Evolutionary conservation across 2,329 filamentous ascomycete species (phyloP).

Genomic region (Colletotrichum destructivum): DNA sequence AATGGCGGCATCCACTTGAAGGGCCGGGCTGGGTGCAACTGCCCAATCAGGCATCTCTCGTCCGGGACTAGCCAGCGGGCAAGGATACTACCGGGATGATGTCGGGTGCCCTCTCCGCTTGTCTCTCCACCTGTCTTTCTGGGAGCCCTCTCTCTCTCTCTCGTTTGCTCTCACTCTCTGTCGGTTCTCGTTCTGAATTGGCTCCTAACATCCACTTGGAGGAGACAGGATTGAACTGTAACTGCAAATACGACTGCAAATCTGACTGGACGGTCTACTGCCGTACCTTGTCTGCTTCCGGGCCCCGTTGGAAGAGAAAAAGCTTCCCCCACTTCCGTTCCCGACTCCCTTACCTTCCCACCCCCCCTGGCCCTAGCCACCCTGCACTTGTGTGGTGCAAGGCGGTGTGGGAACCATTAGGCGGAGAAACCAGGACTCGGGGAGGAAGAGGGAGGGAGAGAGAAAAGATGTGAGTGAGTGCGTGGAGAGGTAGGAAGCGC

Average conservation of each 20-base stretch:
- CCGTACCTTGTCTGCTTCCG: constrained; percentile 29
- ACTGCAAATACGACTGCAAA: constrained; percentile 6
- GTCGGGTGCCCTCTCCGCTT: constrained; percentile 25
- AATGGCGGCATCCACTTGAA: constrained; percentile 58
- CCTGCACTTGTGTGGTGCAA: constrained; percentile 36
- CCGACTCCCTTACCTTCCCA: constrained; percentile 29
- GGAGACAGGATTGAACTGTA: constrained; percentile 1
- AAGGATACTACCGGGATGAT: constrained; percentile 54
- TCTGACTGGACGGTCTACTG: background rate
- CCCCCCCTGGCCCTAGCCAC: constrained; percentile 17
- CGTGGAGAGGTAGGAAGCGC: background rate
- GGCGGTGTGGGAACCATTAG: constrained; percentile 36
- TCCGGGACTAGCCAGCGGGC: constrained; percentile 63
- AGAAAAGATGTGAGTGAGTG: background rate
- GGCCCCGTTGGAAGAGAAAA: constrained; percentile 8
- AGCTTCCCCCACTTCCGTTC: constrained; percentile 34
- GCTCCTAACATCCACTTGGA: constrained; percentile 9
- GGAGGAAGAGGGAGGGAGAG: background rate
- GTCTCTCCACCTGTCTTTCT: constrained; percentile 1
- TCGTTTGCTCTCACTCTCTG: background rate
- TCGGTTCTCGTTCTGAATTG: constrained; percentile 5
- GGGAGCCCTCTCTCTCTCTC: background rate
- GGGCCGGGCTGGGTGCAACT: constrained; percentile 60
- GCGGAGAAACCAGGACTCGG: background rate
- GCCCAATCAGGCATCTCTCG: constrained; percentile 65